Base-by-base conservation (phyloP, 352 stramenopile species). In the Pythium insidiosum region DNA sequence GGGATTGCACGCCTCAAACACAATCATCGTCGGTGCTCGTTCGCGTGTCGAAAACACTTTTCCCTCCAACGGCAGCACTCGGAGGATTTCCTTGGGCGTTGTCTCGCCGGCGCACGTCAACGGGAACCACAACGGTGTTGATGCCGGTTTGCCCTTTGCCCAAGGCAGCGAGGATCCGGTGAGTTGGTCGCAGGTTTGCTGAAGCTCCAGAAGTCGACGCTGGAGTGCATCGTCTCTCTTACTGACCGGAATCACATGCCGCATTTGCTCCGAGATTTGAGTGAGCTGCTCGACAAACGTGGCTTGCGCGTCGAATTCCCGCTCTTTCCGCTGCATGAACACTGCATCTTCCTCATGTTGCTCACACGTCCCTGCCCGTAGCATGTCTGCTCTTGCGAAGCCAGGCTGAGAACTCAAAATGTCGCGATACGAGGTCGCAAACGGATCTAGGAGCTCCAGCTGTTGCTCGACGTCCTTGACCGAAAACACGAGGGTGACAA, bases 1-100 rank as follows among this genome's bases (percentile, higher is more conserved):
- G n/a, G n/a, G n/a, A n/a, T n/a, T n/a, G n/a, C 64, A 38, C 13
- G 54, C 61, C 34, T 71, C 61, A 46, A 71, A 71, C 43, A 68
- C 61, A 13, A 71, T 65, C 57, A 71, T 53, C 20, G 58, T 68
- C 18, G 61, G 61, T 11, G 61, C 61, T 9, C 61, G 53, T 12
- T 49, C 53, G 0, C 58, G 37, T 1, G 61, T 71, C 1, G 61
- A 71, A 12, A 71, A 71, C 30, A 71, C 61, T 49, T 68, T 71
- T 22, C 48, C 58, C 43, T 71, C 61, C 7, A 52, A 24, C 0
- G 52, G 37, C 10, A 66, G 39, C 13, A 68, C 61, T 3, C 61
- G 50, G 7, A 71, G 36, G n/a, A 71, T n/a, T n/a, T n/a, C n/a
- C n/a, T n/a, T n/a, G n/a, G n/a, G n/a, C n/a, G n/a, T n/a, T n/a